Evolutionary conservation across 331 rosid genomes (phyloP), one percentile per base, ranked within the genome.

Genomic region (Dryas integrifolia): DNA sequence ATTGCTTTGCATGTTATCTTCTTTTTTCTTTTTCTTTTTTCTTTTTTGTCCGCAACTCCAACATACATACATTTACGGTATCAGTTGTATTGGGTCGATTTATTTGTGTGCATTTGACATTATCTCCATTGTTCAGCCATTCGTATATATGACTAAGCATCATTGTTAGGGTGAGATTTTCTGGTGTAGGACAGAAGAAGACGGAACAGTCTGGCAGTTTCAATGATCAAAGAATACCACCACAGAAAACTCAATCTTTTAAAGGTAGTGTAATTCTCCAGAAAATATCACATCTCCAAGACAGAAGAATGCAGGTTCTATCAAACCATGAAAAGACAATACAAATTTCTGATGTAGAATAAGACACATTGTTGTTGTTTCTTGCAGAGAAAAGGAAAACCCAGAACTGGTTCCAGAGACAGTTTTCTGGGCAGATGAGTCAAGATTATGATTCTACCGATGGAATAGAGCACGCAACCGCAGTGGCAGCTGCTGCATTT

Each of bases 401-500:
- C 5, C 81, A 72, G 72, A 83, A 71, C 73, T 95, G 99, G 99
- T 76, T 88, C n/a, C 83, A 62, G 73, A 85, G 87, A 61, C 87
- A 13, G 67, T 72, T 83, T 45, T 39, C 74, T 24, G 73, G 81
- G 64, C 70, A 80, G 79, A 84, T 64, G 85, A 84, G 79, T 80
- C 65, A 24, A 48, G 90, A 86, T 52, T 69, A 81, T 64, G 89
- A 86, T 30, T 70, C 88, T 52, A 71, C 8, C 46, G 49, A 11
- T 43, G 88, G 72, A 24, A 65, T 63, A 7, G 96, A 88, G 48
- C 85, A 75, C 39, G 88, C 76, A 15, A 69, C 86, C 12, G 96
- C 97, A 14, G 84, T 92, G 38, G 99, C 97, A 65, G 97, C 99
- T 61, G 90, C 92, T 9, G 85, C 86, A 55, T 83, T 67, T 38